Evolutionary conservation across 2,329 filamentous ascomycete species (phyloP), one percentile per base, ranked within the genome.

Genomic region (Apiospora aurea): DNA sequence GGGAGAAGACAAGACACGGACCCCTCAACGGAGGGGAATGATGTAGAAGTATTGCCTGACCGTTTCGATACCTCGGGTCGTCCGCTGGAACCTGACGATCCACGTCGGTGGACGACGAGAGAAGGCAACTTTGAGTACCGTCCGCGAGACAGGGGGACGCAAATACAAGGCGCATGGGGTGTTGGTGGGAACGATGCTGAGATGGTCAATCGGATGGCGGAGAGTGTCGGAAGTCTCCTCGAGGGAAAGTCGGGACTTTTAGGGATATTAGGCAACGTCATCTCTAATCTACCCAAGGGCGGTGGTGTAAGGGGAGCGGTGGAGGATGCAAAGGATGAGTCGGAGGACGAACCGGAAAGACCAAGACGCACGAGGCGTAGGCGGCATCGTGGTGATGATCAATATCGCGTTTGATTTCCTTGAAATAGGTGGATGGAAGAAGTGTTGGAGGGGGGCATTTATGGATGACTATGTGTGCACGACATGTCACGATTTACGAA

Each of bases 11-110:
- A 46, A 18, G 67, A 72, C 70, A 73, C 18, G 57, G 67, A 47
- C 3, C 38, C 41, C 7, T 34, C n/a, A 21, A 75, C 76, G 2
- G 73, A 75, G 8, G 76, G 77, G 7, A 74, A 74, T n/a, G 77
- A 78, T 10, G 68, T 80, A 38, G 78, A 80, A 61, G 75, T 76
- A 34, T 69, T 80, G n/a, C 79, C 79, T n/a, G 76, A 78, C 41
- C 78, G 79, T 38, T 81, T 81, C 49, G 79, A 80, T 64, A 47
- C 74, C 18, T 75, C 75, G 1, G 79, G 79, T 2, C 74, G 72
- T 43, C 78, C 76, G 1, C 69, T 80, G 13, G 73, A 75, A n/a
- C 46, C 67, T 29, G 57, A 71, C 0, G 46, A 53, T 16, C 24
- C 51, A 70, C n/a, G 61, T 43, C 71, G 51, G 26, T 71, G 70